Conservation (phyloP, 257 asterid genomes). For the Ophiorrhiza pumila region DNA sequence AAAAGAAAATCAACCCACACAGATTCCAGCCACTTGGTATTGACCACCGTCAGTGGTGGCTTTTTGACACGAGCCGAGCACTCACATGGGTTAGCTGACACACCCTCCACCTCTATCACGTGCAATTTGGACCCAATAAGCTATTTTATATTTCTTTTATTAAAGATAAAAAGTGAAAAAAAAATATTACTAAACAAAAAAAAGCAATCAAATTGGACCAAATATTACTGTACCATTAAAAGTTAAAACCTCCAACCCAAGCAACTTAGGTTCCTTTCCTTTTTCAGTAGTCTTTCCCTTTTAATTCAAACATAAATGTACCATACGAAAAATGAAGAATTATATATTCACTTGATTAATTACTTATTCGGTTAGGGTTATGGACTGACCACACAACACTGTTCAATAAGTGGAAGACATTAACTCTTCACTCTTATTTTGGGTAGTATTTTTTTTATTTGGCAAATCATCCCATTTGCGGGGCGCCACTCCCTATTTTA, state of each 20-base stretch:
- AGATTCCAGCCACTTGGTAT: slow-evolving; percentile 39
- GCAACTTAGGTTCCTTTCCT: slow-evolving; percentile 10
- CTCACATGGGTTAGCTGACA: slow-evolving; percentile 19
- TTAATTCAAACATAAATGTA: neutral
- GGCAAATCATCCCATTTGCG: no score
- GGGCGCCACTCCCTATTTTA: no score
- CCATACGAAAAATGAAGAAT: neutral
- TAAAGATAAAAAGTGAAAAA: neutral
- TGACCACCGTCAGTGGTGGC: slow-evolving; percentile 32
- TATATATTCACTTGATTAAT: no score
- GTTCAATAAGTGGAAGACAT: no score
- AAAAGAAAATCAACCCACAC: neutral
- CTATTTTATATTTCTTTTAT: neutral
- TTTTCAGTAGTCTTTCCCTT: neutral
- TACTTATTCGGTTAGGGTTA: no score
- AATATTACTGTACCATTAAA: neutral
- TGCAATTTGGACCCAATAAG: slow-evolving; percentile 10
- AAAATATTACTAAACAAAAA: neutral
- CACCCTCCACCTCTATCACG: slow-evolving; percentile 16
- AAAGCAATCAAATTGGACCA: neutral
- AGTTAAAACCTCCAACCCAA: slow-evolving; percentile 9
- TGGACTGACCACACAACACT: no score
- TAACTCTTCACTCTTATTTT: no score
- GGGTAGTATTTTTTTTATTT: no score
- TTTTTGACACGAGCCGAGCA: slow-evolving; percentile 22